Evolutionary conservation across 1,284 basidiomycete species (phyloP).

Genomic region (Rhizopogon hawkerae): DNA sequence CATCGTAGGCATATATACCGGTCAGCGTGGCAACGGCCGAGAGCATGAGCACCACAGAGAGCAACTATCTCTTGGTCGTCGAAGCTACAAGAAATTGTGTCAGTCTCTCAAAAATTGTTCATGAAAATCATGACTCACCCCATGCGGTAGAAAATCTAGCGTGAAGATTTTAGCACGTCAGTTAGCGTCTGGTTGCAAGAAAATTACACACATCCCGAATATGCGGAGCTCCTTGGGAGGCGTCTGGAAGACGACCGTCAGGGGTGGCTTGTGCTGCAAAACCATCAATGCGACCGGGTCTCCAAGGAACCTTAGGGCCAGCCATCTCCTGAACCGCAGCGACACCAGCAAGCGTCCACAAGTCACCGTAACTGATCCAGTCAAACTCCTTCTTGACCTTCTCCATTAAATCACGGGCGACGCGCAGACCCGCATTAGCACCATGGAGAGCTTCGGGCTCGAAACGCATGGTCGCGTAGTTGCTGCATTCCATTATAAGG

Average conservation of each 20-base stretch:
- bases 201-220: slow-evolving; percentile 51
- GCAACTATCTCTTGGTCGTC: slow-evolving; percentile 97
- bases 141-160: slow-evolving; percentile 86
- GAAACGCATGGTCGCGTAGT: slow-evolving; percentile 95
- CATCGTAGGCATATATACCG: slow-evolving; percentile 34
- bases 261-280: slow-evolving; percentile 72
- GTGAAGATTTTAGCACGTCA: neutral
- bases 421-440: slow-evolving; percentile 80
- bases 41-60: slow-evolving; percentile 88
- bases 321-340: slow-evolving; percentile 82
- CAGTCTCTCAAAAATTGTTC: neutral
- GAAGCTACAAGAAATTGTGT: slow-evolving; percentile 40
- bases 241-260: slow-evolving; percentile 93
- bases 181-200: neutral
- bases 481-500: slow-evolving; percentile 37
- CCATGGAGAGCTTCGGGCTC: slow-evolving; percentile 76
- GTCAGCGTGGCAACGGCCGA: slow-evolving; percentile 86
- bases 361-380: slow-evolving; percentile 91
- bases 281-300: slow-evolving; percentile 83
- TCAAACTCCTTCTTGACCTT: slow-evolving; percentile 78
- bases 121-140: slow-evolving; percentile 29
- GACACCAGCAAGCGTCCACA: slow-evolving; percentile 90
- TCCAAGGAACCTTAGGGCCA: slow-evolving; percentile 80
- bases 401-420: slow-evolving; percentile 83
- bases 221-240: slow-evolving; percentile 76